Evolutionary conservation across 345 rosid genomes (phyloP), one percentile per base, ranked within the genome.

Genomic region (Salix koriyanagi): DNA sequence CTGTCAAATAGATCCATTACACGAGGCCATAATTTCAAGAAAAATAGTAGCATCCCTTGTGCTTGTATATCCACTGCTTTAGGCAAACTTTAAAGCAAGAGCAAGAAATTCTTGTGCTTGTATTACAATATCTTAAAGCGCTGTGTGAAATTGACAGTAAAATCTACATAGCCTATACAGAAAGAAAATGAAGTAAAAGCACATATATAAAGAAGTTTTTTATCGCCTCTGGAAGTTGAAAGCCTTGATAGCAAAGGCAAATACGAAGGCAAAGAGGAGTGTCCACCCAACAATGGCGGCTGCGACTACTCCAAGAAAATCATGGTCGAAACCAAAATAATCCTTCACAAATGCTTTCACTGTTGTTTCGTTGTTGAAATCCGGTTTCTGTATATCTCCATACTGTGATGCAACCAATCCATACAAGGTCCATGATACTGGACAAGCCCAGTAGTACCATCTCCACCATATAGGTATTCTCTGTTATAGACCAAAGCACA

Each of bases 401-500:
- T 19, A 80, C 25, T 80, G 83, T 0, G 83, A 75, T 14, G 37
- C 79, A 25, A 71, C 11, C 65, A 80, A 41, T 32, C 83, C 83
- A 15, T 80, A 80, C 79, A 80, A 37, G 13, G 82, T 70, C 82
- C 82, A 79, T 34, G 79, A 15, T 2, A 75, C 9, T 0, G 79
- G 82, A 14, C 78, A 70, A 36, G 13, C 78, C 82, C 82, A 79
- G 67, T 75, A 74, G 67, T 75, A 79, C 82, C 82, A 79, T 52
- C 78, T 79, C 82, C 82, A 79, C 82, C 82, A 79, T 12, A 69
- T 54, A 48, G 82, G 82, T 21, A 79, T 75, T 37, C 71, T 41
- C 82, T 79, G 75, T 46, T 18, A 46, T n/a, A 16, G 21, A 42
- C 42, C 67, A 39, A 66, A 50, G 61, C 13, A 8, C 2, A 73